Evolutionary conservation across 305 asterid genomes (phyloP), one percentile per base, ranked within the genome.

Genomic region (Rubia tinctorum): DNA sequence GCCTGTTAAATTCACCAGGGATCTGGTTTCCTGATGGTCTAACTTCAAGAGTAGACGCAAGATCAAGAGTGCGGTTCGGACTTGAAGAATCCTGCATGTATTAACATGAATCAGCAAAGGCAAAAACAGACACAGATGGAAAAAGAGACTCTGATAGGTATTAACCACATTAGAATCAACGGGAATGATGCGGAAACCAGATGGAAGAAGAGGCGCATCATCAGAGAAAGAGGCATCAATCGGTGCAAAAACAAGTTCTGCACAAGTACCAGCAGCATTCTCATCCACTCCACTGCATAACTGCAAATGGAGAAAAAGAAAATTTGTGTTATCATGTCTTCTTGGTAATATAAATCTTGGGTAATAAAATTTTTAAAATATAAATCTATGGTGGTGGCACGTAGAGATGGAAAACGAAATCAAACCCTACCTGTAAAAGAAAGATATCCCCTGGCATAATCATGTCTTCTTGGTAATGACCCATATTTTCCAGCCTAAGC

Each of bases 171-270:
- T 91, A 22, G 89, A 80, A 72, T 95, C 97, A 4, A 95, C 88
- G 18, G 99, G 97, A 74, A 91, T 89, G 79, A 95, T 92, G 71
- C 98, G 96, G 65, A 95, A 95, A 76, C 99, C 98, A 37, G 98
- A 95, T 0, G 99, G 98, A 71, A 95, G 95, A 77, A 95, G 99
- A 51, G 97, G 97, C 9, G 98, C 95, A 77, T 95, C 97, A 66
- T 92, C 98, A 2, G 97, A 87, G 84, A 95, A 92, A 53, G 98
- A 89, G 77, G 96, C 96, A 58, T 95, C 98, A 18, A 95, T 95
- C 4, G 99, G 99, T 17, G 99, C 97, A 79, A 91, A 95, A 73
- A 95, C 76, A 67, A 95, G 96, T 78, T 95, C 99, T 1, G 97
- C 88, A 61, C 96, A 88, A 17, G 86, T 84, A 1, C 98, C 98